Evolutionary conservation across 163 green algal species (phyloP), one percentile per base, ranked within the genome.

Genomic region (Chlamydomonas reinhardtii): DNA sequence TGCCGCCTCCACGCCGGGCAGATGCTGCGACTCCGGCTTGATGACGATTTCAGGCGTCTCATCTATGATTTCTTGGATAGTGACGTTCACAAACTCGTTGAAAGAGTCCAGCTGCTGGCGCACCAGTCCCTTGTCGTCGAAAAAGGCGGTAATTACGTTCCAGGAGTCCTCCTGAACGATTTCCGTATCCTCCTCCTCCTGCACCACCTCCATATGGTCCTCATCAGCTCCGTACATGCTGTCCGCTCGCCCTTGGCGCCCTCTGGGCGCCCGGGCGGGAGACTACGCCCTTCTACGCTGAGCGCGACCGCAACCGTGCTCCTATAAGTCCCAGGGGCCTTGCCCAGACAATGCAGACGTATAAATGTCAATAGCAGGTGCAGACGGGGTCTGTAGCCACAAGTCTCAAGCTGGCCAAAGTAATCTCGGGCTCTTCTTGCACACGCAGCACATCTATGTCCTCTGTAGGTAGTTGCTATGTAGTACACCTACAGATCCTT

Each of bases 31-130:
- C 88, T 98, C 93, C 12, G 97, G 97, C 76, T 89, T 94, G 35
- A 99, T 88, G 14, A 97, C 88, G 39, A 99, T 97, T 39, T 96
- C 92, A 15, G 89, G 91, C 34, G 94, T 97, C 86, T 99, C 97
- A 56, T 98, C 96, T 66, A 99, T 95, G 74, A 99, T 98, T 71
- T 99, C 97, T 86, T 95, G 93, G 59, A 99, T 97, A 15, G 94
- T 98, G 86, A 96, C 97, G 85, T 97, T 95, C 65, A 99, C 95
- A 89, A 99, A 99, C 91, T 99, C 96, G 74, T 99, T 98, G 93
- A 99, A 99, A 0, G 96, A 99, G 91, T 99, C 98, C 61, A 99
- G 94, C 94, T 99, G 98, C 94, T 99, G 98, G 20, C 96, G 93
- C 39, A 99, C 98, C 4, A 99, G 91, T 32, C 97, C 97, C 88